phyloP scores from a whole-genome alignment of 2,329 filamentous ascomycete genomes.

The Rhynchosporium agropyri region DNA sequence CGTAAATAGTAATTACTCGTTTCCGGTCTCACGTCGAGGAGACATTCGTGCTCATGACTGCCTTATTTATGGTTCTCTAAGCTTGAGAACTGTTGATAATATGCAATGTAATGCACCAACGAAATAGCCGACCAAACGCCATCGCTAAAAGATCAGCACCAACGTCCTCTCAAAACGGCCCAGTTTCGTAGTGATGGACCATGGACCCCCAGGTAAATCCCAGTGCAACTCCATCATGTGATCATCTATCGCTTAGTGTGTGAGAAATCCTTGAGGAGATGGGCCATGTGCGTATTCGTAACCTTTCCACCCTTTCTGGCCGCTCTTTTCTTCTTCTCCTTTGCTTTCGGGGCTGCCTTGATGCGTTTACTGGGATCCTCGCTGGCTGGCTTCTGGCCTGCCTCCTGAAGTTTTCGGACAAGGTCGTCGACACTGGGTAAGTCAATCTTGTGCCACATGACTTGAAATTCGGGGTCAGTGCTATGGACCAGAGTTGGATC shows the following conservation, averaged over 20 bases:
- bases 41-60: background rate
- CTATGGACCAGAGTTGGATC: constrained; percentile 74
- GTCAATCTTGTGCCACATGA: constrained; percentile 79
- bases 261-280: constrained; percentile 41
- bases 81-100: background rate
- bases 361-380: constrained; percentile 44
- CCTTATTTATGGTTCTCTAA: constrained; percentile 6
- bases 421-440: constrained; percentile 59
- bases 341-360: constrained; percentile 42
- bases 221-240: background rate
- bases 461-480: constrained; percentile 81
- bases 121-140: constrained; percentile 40
- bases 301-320: constrained; percentile 42
- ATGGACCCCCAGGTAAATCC: background rate
- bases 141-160: constrained; percentile 31
- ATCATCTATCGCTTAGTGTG: constrained; percentile 36
- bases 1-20: background rate
- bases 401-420: constrained; percentile 46
- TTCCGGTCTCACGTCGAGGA: background rate
- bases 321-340: constrained; percentile 45
- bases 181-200: constrained; percentile 11
- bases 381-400: constrained; percentile 44
- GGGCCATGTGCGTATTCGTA: constrained; percentile 44
- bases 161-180: constrained; percentile 14
- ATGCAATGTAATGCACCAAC: background rate